Base-by-base conservation (phyloP, 2,329 filamentous ascomycete genomes). In the Penicillium sp. region DNA sequence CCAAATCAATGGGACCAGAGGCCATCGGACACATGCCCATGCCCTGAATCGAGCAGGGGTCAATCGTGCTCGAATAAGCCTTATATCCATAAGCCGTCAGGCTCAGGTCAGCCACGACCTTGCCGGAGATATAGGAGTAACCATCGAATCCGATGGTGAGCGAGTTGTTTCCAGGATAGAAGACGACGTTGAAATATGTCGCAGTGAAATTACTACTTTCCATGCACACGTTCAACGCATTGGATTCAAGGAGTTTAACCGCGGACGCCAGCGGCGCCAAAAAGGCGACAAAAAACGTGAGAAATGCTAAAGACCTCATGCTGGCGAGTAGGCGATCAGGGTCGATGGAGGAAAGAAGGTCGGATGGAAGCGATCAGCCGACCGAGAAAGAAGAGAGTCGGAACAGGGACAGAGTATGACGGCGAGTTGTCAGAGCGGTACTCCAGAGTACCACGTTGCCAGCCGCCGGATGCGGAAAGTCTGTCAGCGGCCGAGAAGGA, bases 21-120 rank as follows among this genome's bases (percentile, higher is more conserved):
- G 88, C 90, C 93, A 97, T 96, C 61, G 93, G 93, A 79, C 94
- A 98, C 72, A 97, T 85, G 76, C 92, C 92, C 63, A 83, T 79
- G 64, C 96, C 83, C 37, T 83, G 76, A 65, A 86, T 83, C 30
- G 85, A 80, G 82, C 94, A 98, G 50, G 94, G 94, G 74, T 97
- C 83, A 68, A 97, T 77, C 4, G 81, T 86, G 68, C 86, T 80
- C 65, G 84, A 85, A 69, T 94, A 79, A 67, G 91, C 87, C 38
- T 86, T 82, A 78, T 90, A 92, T 56, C 94, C 94, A 75, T 97
- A 98, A 56, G 92, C 93, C 63, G 89, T 86, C 69, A 96, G 85
- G 63, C 88, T 79, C 61, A 96, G 75, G 66, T 93, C 88, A 69
- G 95, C 93, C 40, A 85, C 85, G 67, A 97, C 90, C 76, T 90